Percentiles rank a stretch among this genome's conserved stretches.
Evolutionary conservation across 2,329 filamentous ascomycete genomes (phyloP).

Genomic region (Pseudogymnoascus sp.): DNA sequence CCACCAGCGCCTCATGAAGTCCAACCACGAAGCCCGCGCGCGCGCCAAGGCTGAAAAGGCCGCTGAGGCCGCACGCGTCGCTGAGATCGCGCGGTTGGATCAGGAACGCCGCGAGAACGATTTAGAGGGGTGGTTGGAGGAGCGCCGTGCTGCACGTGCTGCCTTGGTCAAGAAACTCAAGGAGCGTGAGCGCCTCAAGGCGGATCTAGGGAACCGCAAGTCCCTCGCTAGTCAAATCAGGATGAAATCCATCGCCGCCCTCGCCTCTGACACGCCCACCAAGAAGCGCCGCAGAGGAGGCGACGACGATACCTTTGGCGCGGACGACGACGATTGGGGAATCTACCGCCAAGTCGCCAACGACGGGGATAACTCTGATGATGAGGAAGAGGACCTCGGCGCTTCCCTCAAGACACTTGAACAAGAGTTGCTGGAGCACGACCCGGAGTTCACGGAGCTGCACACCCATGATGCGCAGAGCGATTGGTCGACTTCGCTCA

Average conservation of each 20-base stretch:
- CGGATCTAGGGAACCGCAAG: conserved; percentile 92
- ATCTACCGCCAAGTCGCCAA: conserved; percentile 91
- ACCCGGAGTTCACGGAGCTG: conserved; percentile 84
- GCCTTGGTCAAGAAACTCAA: conserved; percentile 75
- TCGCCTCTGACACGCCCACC: conserved; percentile 78
- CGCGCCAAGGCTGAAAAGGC: conserved; percentile 97
- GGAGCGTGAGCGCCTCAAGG: conserved; percentile 85
- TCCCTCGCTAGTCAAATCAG: conserved; percentile 92
- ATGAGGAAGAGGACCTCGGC: conserved; percentile 81
- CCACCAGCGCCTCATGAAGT: conserved; percentile 86
- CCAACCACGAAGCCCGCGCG: conserved; percentile 84
- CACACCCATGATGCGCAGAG: conserved; percentile 86
- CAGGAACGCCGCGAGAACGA: conserved; percentile 76
- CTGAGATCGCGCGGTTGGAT: conserved; percentile 77
- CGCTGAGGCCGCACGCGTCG: conserved; percentile 75
- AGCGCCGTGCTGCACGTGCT: conserved; percentile 68
- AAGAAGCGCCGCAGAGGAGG: conserved; percentile 80
- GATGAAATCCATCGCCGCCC: conserved; percentile 96
- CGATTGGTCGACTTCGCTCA: conserved; percentile 87
- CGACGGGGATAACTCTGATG: conserved; percentile 74
- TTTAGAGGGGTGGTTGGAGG: conserved; percentile 78
- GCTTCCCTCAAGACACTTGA: conserved; percentile 70
- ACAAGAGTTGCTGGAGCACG: conserved; percentile 75
- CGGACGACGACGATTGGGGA: conserved; percentile 96
- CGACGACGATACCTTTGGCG: conserved; percentile 94